Evolutionary conservation across 1,139 yeast species (phyloP), one percentile per base, ranked within the genome.

Genomic region (Blastobotrys aristatus): DNA sequence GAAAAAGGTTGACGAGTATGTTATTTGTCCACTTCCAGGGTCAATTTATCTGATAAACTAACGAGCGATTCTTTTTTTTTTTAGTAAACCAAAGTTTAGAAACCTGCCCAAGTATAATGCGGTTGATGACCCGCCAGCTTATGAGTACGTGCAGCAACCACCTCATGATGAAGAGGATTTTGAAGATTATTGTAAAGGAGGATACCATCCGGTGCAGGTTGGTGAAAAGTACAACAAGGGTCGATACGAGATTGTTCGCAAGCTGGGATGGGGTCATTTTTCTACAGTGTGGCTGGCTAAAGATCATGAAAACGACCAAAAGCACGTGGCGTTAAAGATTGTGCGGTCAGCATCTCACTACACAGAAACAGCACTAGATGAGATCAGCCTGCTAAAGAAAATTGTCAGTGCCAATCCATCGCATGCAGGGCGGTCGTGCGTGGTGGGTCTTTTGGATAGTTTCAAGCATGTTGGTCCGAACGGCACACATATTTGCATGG

Each of bases 241-340:
- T 20, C 69, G 77, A 40, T 88, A 88, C 64, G 73, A 78, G 3
- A 68, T 88, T 41, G 80, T 84, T 17, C 74, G 96, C 51, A 88
- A 88, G 63, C 71, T 88, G 4, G 96, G 96, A 6, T 86, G 95
- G 95, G 96, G 96, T 40, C 95, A 87, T 64, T 87, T 87, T 60
- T 80, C 89, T 30, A 86, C 95, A 1, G 96, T 87, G 30, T 87
- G 96, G 96, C 71, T 87, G 24, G 92, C 94, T 7, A 76, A 72
- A 51, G 92, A 84, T 50, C 50, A 47, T 3, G 51, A 55, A 18
- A 51, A 57, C 37, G 43, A 52, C 40, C 71, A 76, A 48, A 70
- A 72, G 42, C 88, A 83, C 61, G 95, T 85, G 32, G 96, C 96
- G 7, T 73, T 88, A 71, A 88, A 88, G 63, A 82, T 88, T 49